Percentiles rank a stretch among this genome's conserved stretches.
Evolutionary conservation across 2,329 filamentous ascomycete species (phyloP).

Genomic region (Polychaeton citri): DNA sequence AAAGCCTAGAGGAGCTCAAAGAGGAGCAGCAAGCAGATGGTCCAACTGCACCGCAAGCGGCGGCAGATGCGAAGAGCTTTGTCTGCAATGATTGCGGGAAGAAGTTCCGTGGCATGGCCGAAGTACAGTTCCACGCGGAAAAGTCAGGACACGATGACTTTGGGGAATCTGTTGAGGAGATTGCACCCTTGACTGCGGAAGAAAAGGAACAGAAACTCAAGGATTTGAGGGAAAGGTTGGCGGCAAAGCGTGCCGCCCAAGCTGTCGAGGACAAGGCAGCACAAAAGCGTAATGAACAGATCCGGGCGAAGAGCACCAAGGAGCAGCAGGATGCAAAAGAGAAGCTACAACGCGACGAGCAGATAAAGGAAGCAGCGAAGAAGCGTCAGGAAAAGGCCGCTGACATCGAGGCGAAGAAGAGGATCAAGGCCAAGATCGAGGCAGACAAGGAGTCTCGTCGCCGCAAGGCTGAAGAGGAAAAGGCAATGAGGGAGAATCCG

Average conservation of each 20-base stretch:
- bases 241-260: slow-evolving; percentile 57
- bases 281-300: slow-evolving; percentile 72
- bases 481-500: slow-evolving; percentile 72
- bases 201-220: slow-evolving; percentile 72
- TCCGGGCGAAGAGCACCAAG: slow-evolving; percentile 75
- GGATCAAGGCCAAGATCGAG: slow-evolving; percentile 86
- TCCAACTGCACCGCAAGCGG: slow-evolving; percentile 52
- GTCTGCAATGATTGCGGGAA: slow-evolving; percentile 94
- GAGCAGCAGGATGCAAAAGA: slow-evolving; percentile 85
- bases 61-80: slow-evolving; percentile 63
- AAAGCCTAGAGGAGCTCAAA: slow-evolving; percentile 68
- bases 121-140: slow-evolving; percentile 80
- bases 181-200: slow-evolving; percentile 80
- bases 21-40: slow-evolving; percentile 29
- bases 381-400: slow-evolving; percentile 81
- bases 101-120: slow-evolving; percentile 66
- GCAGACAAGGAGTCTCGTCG: slow-evolving; percentile 85
- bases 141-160: slow-evolving; percentile 90
- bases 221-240: slow-evolving; percentile 59
- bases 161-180: slow-evolving; percentile 81
- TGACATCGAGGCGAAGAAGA: slow-evolving; percentile 73
- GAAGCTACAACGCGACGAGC: slow-evolving; percentile 72
- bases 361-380: slow-evolving; percentile 75
- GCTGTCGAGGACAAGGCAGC: slow-evolving; percentile 65
- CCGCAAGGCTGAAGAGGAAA: slow-evolving; percentile 71